Evolutionary conservation across 768 basidiomycete genomes (phyloP).

Genomic region (Chiua virens): DNA sequence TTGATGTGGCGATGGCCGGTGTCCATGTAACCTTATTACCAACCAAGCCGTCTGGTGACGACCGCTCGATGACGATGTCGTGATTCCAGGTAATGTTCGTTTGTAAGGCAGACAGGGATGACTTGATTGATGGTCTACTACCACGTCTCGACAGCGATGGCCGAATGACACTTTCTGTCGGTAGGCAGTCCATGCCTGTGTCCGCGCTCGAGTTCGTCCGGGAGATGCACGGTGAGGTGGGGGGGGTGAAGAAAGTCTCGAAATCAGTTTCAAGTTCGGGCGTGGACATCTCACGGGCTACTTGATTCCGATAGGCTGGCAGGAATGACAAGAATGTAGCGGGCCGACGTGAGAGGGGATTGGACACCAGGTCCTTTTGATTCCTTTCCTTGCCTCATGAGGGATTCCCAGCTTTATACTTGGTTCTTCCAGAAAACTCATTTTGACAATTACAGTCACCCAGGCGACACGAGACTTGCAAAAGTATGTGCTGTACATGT

Average conservation of each 20-base stretch:
- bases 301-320: slow-evolving; percentile 7
- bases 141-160: slow-evolving; percentile 41
- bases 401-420: slow-evolving; percentile 24
- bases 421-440: slow-evolving; percentile 6
- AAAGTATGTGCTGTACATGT: slow-evolving; percentile 13
- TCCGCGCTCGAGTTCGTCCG: slow-evolving; percentile 18
- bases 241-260: slow-evolving; percentile 45
- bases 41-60: slow-evolving; percentile 20
- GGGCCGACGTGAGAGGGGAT: slow-evolving; percentile 1
- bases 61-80: slow-evolving; percentile 37
- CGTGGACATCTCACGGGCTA: slow-evolving; percentile 28
- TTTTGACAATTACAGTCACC: slow-evolving; percentile 19
- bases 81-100: slow-evolving; percentile 36
- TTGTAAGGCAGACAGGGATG: slow-evolving; percentile 29
- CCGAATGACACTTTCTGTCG: slow-evolving; percentile 23
- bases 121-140: slow-evolving; percentile 29
- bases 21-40: slow-evolving; percentile 15
- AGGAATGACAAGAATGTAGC: slow-evolving; percentile 12
- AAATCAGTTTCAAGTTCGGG: slow-evolving; percentile 35
- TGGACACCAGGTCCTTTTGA: slow-evolving; percentile 5
- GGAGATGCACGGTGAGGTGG: slow-evolving; percentile 38
- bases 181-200: slow-evolving; percentile 8
- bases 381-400: not conserved
- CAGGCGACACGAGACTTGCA: slow-evolving; percentile 23
- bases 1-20: slow-evolving; percentile 12